Evolutionary conservation across 83 land plant species (phyloP).

Genomic region (Picea mariana): DNA sequence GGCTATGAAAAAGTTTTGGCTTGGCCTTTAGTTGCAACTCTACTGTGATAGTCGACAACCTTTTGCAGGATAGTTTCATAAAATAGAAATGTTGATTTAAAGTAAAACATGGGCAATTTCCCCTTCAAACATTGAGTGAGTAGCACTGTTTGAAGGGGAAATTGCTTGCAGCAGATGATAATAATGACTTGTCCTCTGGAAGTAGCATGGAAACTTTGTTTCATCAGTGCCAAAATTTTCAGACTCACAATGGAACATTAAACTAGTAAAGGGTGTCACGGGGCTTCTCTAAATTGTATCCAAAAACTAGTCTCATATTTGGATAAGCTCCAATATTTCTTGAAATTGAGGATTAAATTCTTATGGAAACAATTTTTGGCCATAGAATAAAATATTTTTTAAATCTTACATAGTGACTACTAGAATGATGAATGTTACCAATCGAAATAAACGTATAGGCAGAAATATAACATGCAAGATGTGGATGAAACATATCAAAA

Average conservation of each 20-base stretch:
- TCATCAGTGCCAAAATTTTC: too few relatives aligned
- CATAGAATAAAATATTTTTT: background rate
- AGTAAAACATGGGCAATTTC: slow-evolving; percentile 58
- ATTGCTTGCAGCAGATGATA: background rate
- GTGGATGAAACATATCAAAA: too few relatives aligned
- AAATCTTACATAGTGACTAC: too few relatives aligned
- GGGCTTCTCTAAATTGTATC: slow-evolving; percentile 49
- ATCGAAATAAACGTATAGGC: too few relatives aligned
- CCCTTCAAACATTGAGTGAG: slow-evolving; percentile 82
- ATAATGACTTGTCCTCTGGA: slow-evolving; percentile 1
- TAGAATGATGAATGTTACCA: too few relatives aligned
- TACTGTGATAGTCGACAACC: slow-evolving; percentile 38
- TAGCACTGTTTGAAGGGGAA: slow-evolving; percentile 48
- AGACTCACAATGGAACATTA: slow-evolving; percentile 64
- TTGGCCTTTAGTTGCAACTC: slow-evolving; percentile 66
- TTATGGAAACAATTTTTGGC: slow-evolving; percentile 48
- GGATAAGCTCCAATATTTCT: slow-evolving; percentile 64
- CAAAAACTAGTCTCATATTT: slow-evolving; percentile 54
- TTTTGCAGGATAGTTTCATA: slow-evolving; percentile 57
- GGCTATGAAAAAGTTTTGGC: slow-evolving; percentile 81
- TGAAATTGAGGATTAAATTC: slow-evolving; percentile 40
- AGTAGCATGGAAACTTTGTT: slow-evolving; percentile 24
- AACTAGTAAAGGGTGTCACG: slow-evolving; percentile 51
- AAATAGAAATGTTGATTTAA: slow-evolving; percentile 63
- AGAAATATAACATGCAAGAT: too few relatives aligned